phyloP scores from a whole-genome alignment of 2,329 filamentous ascomycete species.

The Beauveria australis region DNA sequence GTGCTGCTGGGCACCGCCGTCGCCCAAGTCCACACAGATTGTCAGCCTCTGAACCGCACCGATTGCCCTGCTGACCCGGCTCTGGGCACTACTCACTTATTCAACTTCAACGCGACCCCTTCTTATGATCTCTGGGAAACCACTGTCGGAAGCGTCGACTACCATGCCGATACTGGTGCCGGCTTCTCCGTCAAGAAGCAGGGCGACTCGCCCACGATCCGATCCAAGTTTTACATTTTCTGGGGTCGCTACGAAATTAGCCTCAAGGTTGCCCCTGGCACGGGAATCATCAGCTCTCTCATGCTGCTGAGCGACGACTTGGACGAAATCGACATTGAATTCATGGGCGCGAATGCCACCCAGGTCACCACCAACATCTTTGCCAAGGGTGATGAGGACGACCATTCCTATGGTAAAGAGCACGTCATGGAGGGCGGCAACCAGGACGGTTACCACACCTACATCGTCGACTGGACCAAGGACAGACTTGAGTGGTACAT shows the following conservation, averaged over 20 bases:
- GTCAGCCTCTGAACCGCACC: constrained; percentile 64
- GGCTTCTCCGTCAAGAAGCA: constrained; percentile 62
- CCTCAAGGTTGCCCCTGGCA: constrained; percentile 67
- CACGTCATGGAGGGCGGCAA: constrained; percentile 43
- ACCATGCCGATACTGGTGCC: constrained; percentile 54
- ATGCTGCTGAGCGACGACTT: constrained; percentile 78
- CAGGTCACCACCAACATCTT: constrained; percentile 69
- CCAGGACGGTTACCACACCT: constrained; percentile 61
- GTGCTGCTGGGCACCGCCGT: constrained; percentile 37
- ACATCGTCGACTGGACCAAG: constrained; percentile 65
- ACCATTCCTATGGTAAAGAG: constrained; percentile 55
- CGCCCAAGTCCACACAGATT: constrained; percentile 70
- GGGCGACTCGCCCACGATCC: constrained; percentile 70
- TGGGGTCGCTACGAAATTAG: constrained; percentile 71
- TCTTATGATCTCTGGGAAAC: constrained; percentile 58
- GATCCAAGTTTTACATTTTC: constrained; percentile 77
- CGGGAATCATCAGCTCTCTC: constrained; percentile 72
- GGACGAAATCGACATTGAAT: constrained; percentile 86
- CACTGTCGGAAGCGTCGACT: constrained; percentile 57
- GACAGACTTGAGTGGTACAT: constrained; percentile 61
- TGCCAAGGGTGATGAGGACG: constrained; percentile 59
- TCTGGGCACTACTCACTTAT: constrained; percentile 54
- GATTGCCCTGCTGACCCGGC: constrained; percentile 64
- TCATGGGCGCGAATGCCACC: constrained; percentile 58
- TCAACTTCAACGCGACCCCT: constrained; percentile 56